phyloP scores from a whole-genome alignment of 2,329 filamentous ascomycete genomes.

The Epichloe scottii region DNA sequence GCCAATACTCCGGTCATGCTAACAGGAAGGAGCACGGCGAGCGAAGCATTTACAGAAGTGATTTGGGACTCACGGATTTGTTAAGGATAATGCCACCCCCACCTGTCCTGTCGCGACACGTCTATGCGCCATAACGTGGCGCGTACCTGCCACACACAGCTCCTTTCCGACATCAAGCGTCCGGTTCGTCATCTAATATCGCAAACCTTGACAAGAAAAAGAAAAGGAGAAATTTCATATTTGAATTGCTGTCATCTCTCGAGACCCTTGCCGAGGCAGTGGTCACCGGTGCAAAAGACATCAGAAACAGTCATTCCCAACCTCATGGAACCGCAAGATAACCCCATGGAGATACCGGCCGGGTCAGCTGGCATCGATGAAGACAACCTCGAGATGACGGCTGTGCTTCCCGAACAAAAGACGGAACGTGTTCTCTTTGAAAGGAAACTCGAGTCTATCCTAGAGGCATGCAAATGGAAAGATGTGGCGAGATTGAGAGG shows the following conservation, averaged over 20 bases:
- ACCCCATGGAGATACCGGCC: conserved; percentile 4
- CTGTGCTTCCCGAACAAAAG: conserved; percentile 3
- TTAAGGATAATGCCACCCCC: too few relatives aligned
- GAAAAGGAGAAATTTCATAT: background rate
- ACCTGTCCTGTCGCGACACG: background rate
- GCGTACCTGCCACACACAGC: background rate
- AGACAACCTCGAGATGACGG: conserved; percentile 2
- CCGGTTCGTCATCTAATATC: background rate
- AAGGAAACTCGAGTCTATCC: conserved; percentile 12
- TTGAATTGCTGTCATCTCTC: background rate
- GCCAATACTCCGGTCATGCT: too few relatives aligned
- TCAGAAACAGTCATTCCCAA: background rate
- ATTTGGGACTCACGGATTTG: too few relatives aligned
- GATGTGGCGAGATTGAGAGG: conserved; percentile 43
- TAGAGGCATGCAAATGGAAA: conserved; percentile 45
- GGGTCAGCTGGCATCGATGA: conserved; percentile 1
- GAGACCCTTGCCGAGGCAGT: background rate
- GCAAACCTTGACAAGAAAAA: background rate
- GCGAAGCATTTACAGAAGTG: too few relatives aligned
- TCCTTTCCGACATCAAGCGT: background rate
- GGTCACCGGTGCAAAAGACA: background rate
- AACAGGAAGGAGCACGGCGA: too few relatives aligned
- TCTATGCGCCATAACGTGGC: conserved; percentile 1
- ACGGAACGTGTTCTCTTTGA: conserved; percentile 1
- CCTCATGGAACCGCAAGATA: conserved; percentile 9